phyloP scores from a whole-genome alignment of 805 yeast species.

The Saturnispora besseyi region DNA sequence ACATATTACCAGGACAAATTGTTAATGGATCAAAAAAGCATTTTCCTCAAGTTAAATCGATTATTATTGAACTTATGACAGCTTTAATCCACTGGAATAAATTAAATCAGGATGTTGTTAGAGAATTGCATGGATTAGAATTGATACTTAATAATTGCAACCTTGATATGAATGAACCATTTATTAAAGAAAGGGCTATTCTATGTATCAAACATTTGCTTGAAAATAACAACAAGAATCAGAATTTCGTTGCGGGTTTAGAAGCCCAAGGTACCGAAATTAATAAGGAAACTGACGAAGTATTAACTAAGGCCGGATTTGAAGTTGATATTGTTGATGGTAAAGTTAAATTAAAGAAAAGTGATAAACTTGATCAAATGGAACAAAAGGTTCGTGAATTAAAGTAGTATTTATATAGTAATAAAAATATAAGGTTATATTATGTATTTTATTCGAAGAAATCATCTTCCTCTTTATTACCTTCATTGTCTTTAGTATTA shows the following conservation, averaged over 20 bases:
- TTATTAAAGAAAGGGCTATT: conserved; percentile 74
- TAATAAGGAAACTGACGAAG: conserved; percentile 41
- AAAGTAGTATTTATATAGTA: conserved; percentile 4
- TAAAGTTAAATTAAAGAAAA: conserved; percentile 43
- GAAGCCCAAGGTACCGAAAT: conserved; percentile 67
- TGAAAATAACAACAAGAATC: conserved; percentile 58
- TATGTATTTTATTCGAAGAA: conserved; percentile 24
- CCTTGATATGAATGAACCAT: conserved; percentile 85
- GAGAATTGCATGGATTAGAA: conserved; percentile 61
- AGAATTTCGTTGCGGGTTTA: conserved; percentile 60
- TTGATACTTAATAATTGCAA: conserved; percentile 71
- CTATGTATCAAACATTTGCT: conserved; percentile 66
- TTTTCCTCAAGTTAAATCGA: conserved; percentile 60
- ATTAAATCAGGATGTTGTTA: conserved; percentile 55
- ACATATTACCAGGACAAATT: background rate
- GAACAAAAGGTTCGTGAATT: conserved; percentile 13
- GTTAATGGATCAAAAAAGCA: conserved; percentile 19
- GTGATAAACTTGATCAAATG: conserved; percentile 2
- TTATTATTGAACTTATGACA: conserved; percentile 59
- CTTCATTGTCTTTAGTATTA: conserved; percentile 10
- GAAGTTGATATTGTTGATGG: conserved; percentile 71
- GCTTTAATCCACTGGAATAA: conserved; percentile 43
- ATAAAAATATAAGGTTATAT: background rate
- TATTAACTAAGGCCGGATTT: conserved; percentile 56
- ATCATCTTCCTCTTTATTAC: conserved; percentile 25